Conservation (phyloP, 345 rosid genomes). For the Linum usitatissimum region DNA sequence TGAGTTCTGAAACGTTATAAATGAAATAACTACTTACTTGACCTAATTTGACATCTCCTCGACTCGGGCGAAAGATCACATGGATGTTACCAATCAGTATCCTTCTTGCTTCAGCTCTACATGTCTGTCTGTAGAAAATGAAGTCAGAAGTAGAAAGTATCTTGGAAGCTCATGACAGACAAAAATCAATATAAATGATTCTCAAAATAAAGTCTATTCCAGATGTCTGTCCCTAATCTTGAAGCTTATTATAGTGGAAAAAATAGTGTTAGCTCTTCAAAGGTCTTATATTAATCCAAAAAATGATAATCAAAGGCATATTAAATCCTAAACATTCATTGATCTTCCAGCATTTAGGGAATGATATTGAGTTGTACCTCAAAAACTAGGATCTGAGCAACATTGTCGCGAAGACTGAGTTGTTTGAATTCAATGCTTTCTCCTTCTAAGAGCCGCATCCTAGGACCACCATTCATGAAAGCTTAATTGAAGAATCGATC, state of each 20-base stretch:
- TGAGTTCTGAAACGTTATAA: background rate
- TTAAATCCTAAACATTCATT: no score
- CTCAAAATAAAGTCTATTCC: no score
- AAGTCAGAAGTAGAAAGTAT: conserved; percentile 31
- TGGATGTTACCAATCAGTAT: conserved; percentile 62
- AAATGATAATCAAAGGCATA: background rate
- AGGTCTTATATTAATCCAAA: no score
- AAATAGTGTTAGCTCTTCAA: no score
- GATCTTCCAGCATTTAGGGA: background rate
- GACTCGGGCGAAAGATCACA: conserved; percentile 52
- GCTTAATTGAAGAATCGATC: background rate
- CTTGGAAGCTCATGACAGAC: conserved; percentile 7
- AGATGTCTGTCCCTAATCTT: no score
- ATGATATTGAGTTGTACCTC: conserved; percentile 34
- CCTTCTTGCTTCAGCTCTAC: conserved; percentile 40
- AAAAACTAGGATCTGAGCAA: conserved; percentile 67
- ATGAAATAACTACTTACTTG: conserved; percentile 41
- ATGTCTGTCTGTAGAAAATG: conserved; percentile 37
- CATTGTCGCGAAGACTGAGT: conserved; percentile 62
- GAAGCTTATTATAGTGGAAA: no score
- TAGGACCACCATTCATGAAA: conserved; percentile 15
- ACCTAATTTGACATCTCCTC: conserved; percentile 73
- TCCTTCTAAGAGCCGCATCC: conserved; percentile 54
- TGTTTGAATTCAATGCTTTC: conserved; percentile 56
- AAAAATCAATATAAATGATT: background rate